Percentiles rank a stretch among this genome's conserved stretches.
These are phyloP conservation scores for Parachaetomium inaequale DNA, from an alignment of 495 filamentous ascomycete species.

Conservation along the genomic window DNA sequence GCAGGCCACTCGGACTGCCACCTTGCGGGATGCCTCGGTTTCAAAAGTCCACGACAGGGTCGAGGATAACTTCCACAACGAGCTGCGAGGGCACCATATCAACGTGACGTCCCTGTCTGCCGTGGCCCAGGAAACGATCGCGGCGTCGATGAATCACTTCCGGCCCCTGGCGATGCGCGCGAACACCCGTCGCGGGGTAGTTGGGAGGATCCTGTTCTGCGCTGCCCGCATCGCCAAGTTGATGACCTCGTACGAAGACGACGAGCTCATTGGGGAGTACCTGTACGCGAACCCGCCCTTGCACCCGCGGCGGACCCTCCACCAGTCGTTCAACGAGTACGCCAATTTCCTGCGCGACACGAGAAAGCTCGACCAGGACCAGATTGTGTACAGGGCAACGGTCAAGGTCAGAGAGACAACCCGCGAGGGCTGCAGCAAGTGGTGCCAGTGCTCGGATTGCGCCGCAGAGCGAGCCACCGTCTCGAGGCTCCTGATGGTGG, in stretches of 20 bases:
- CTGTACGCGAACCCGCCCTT: constrained; percentile 17
- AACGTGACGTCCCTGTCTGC: constrained; percentile 16
- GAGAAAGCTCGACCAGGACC: constrained; percentile 13
- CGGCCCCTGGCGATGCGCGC: constrained; percentile 18
- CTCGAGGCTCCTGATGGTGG: constrained; percentile 13
- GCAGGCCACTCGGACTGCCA: constrained; percentile 8
- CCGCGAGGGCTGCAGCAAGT: constrained; percentile 16
- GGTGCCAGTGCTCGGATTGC: constrained; percentile 19
- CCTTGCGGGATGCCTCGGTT: constrained; percentile 4
- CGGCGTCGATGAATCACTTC: constrained; percentile 14
- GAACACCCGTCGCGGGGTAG: constrained; percentile 12
- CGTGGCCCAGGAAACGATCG: constrained; percentile 13
- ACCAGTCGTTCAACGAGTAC: constrained; percentile 19
- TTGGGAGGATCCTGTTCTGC: constrained; percentile 18
- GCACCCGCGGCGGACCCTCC: constrained; percentile 16
- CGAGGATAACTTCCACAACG: constrained; percentile 18
- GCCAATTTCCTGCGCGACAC: constrained; percentile 17
- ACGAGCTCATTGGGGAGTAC: constrained; percentile 15
- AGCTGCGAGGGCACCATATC: constrained; percentile 14
- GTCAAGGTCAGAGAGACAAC: constrained; percentile 4
- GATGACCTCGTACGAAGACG: constrained; percentile 16
- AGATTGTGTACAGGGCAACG: constrained; percentile 21
- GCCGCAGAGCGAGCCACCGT: constrained; percentile 5
- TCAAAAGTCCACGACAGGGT: constrained; percentile 6
- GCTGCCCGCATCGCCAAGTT: constrained; percentile 17